A percentile compares a stretch with the other conserved stretches of the same genome.
Evolutionary conservation across 345 rosid species (phyloP).

Genomic region (Erysimum cheiranthoides): DNA sequence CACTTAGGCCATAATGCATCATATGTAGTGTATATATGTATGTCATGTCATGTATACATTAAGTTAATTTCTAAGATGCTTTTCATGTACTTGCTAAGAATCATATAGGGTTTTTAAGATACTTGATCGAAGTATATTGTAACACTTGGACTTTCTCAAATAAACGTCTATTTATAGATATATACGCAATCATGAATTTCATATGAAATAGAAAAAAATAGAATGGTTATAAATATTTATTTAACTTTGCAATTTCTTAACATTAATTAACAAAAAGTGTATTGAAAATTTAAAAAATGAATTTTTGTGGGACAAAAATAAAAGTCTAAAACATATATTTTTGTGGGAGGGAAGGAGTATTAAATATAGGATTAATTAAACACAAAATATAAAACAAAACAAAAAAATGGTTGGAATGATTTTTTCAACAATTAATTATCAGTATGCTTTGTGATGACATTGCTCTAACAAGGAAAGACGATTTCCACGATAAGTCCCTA

Average conservation of each 20-base stretch:
- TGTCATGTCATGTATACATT: neutral
- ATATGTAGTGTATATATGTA: neutral
- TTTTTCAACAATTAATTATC: too few relatives aligned
- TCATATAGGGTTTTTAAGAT: neutral
- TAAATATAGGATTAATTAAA: too few relatives aligned
- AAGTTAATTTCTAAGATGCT: neutral
- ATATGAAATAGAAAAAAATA: neutral
- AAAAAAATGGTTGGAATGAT: too few relatives aligned
- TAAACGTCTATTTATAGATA: neutral
- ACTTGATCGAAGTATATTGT: neutral
- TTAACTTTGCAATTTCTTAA: too few relatives aligned
- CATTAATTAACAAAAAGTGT: too few relatives aligned
- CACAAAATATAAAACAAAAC: too few relatives aligned
- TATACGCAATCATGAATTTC: neutral
- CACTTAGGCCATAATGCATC: neutral
- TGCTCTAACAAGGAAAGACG: neutral
- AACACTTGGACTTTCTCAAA: neutral
- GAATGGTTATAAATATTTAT: neutral
- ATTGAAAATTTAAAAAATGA: too few relatives aligned
- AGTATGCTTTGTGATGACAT: neutral
- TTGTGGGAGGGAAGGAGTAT: too few relatives aligned
- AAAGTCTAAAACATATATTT: too few relatives aligned
- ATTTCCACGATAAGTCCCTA: neutral
- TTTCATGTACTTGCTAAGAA: neutral
- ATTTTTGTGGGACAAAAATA: too few relatives aligned